Base-by-base conservation (phyloP, 202 grass and related monocot species). In the Bolboschoenoplectus hybrid region DNA sequence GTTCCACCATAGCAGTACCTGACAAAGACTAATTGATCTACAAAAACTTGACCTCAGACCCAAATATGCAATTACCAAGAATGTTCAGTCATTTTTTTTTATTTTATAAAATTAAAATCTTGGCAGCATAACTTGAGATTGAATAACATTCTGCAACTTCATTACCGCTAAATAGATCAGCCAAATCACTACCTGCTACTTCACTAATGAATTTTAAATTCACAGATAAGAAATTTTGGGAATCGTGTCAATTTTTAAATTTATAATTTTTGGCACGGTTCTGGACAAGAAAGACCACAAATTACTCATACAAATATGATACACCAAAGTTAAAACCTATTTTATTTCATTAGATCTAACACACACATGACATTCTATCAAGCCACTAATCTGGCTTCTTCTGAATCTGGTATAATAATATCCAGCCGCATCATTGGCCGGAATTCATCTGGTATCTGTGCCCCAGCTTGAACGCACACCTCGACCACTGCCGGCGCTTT, bases 361-460 rank as follows among this genome's bases (percentile, higher is more conserved):
- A n/a, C 6, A 78, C 13, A 58, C 58, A 53, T 36, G 47, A 50
- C 73, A 66, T 65, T 62, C 80, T 63, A 38, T 92, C 67, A 97
- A 55, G 87, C 91, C 65, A 91, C 91, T 74, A 88, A 82, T 56
- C 87, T 50, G 84, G 85, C 88, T 93, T 97, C 93, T 19, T 89
- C 79, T 0, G 78, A 79, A 78, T 98, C 91, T 41, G 93, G 93
- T 63, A 98, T 81, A 34, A 98, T 85, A 46, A 95, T 91, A 64
- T 92, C 95, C 50, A 91, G 74, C 90, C 93, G 91, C 95, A 98
- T 95, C 95, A 95, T 92, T 2, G 93, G 90, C 9, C 56, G 78
- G 88, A 89, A 98, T 20, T 71, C 58, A 4, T 88, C 87, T 4
- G 95, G 95, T 86, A 93, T 88, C 76, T 93, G 85, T 20, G 95